Base-by-base conservation (phyloP, 768 basidiomycete genomes). In the Agaricus bisporus region DNA sequence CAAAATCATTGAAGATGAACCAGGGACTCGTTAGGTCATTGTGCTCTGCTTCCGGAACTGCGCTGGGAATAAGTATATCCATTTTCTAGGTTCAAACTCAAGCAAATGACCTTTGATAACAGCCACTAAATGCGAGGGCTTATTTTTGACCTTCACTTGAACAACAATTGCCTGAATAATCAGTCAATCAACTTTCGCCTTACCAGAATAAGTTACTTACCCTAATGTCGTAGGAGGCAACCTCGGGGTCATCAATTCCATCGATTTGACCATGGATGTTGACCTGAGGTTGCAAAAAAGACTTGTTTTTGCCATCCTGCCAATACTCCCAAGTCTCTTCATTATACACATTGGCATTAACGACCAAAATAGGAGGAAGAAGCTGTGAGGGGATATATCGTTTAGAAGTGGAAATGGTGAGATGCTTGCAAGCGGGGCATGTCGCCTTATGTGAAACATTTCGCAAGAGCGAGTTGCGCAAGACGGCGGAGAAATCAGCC, bases 1-100 rank as follows among this genome's bases (percentile, higher is more conserved):
- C 77, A 63, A 99, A 99, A 63, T 99, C 97, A 63, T 99, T 99
- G 82, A 98, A 98, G 51, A 98, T 68, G 61, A 87, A 87, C 97
- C 97, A 99, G 1, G 83, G 81, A 50, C 81, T 83, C 20, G 17
- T 59, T 59, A 14, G 63, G 51, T 10, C 71, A 63, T 7, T 63
- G 66, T 62, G 29, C 18, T 85, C 83, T 1, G 80, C 80, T 53
- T 86, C 83, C 0, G 89, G 89, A 37, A 94, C 90, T 92, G 57
- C 4, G 5, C 26, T 20, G 39, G 48, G 25, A 25, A 41, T 48
- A 32, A 47, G 41, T 38, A 12, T 32, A 39, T 35, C 36, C 14
- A 35, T 4, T 38, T 17, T 12, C 4, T 14, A 29, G 10, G 11
- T 28, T 14, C 32, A 47, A 11, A 22, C 32, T 49, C n/a, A 32